Evolutionary conservation across 257 asterid genomes (phyloP).

Genomic region (Fraxinus cuspidata): DNA sequence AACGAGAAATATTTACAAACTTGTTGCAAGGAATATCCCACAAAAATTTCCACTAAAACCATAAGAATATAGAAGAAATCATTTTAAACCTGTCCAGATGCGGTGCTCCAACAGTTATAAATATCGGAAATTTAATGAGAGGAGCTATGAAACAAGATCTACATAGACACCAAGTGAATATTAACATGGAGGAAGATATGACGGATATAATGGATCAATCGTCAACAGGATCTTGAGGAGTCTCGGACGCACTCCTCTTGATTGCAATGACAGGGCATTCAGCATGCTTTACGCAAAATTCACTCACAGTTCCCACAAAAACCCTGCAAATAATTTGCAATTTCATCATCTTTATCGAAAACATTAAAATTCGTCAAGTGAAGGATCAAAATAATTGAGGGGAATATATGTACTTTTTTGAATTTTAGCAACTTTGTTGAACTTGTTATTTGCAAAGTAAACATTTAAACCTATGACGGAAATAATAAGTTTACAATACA

Average conservation of each 20-base stretch:
- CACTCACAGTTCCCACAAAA: conserved; percentile 92
- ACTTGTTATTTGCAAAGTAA: not conserved
- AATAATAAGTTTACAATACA: not conserved
- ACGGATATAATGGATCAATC: conserved; percentile 33
- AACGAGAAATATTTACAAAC: not conserved
- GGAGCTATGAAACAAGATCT: not conserved
- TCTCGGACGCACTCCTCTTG: conserved; percentile 56
- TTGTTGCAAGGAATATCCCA: not conserved
- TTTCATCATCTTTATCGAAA: conserved; percentile 5
- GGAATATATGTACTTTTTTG: not conserved
- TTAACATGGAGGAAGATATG: not conserved
- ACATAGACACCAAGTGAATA: not conserved
- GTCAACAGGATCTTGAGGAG: conserved; percentile 59
- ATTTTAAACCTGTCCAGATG: not conserved
- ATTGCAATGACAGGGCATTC: conserved; percentile 56
- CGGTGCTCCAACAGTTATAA: not conserved
- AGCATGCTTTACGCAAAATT: conserved; percentile 82
- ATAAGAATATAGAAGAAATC: not conserved
- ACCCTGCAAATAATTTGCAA: conserved; percentile 50
- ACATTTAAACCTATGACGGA: not conserved
- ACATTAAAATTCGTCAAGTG: not conserved
- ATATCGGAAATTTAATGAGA: not conserved
- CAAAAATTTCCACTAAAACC: not conserved
- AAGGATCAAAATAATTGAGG: too few relatives aligned
- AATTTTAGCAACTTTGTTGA: not conserved